These are phyloP conservation scores for Oxytropis ochrocephala DNA, from an alignment of 306 rosid species.

Conservation along the genomic window DNA sequence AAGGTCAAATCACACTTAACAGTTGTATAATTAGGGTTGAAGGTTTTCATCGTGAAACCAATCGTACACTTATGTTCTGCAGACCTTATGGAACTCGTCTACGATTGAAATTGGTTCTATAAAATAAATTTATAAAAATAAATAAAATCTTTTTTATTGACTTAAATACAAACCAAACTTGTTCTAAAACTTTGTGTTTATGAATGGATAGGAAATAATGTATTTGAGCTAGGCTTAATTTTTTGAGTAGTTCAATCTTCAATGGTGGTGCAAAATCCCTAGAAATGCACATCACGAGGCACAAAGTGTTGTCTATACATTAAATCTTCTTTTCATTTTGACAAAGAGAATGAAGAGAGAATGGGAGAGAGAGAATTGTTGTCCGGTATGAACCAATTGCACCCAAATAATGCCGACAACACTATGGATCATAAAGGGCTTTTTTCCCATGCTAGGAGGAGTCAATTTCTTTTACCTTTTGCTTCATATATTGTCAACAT, in stretches of 20 bases:
- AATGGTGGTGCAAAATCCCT: neutral
- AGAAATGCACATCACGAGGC: conserved; percentile 8
- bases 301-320: conserved; percentile 17
- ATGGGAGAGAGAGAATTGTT: conserved; percentile 22
- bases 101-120: neutral
- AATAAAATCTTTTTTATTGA: neutral
- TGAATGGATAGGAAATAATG: neutral
- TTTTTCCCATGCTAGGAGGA: conserved; percentile 30
- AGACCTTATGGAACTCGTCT: neutral
- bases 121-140: neutral
- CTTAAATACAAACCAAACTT: neutral
- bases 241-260: neutral
- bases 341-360: neutral
- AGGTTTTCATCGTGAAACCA: too few species aligned
- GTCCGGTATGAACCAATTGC: conserved; percentile 41
- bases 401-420: conserved; percentile 57
- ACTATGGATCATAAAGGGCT: conserved; percentile 38
- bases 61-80: neutral
- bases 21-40: too few species aligned
- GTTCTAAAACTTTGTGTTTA: too few species aligned
- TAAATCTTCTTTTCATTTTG: conserved; percentile 18
- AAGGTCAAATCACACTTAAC: too few species aligned
- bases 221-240: neutral
- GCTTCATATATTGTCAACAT: conserved; percentile 17
- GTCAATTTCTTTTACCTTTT: conserved; percentile 41